These are phyloP conservation scores for Magnaporthiopsis poae DNA, from an alignment of 2,329 filamentous ascomycete species.

Conservation along the genomic window DNA sequence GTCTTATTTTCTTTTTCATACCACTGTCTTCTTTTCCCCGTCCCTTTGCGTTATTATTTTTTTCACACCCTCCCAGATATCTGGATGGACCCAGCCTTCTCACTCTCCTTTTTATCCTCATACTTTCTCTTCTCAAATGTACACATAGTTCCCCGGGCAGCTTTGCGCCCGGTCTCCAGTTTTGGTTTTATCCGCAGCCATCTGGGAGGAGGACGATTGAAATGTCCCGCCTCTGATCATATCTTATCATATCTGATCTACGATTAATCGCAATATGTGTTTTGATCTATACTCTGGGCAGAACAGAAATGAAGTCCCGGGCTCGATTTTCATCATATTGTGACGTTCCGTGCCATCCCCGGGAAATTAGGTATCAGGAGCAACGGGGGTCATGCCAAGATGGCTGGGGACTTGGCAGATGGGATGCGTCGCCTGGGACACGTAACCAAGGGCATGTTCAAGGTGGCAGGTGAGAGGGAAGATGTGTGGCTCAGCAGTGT, in stretches of 20 bases:
- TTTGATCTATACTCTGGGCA: neutral
- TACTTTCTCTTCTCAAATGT: neutral
- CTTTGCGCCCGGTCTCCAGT: neutral
- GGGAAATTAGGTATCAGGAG: neutral
- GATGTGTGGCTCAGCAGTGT: neutral
- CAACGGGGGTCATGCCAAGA: no score
- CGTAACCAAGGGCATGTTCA: neutral
- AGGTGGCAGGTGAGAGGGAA: neutral
- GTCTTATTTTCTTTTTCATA: neutral
- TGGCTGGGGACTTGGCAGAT: no score
- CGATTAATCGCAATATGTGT: neutral
- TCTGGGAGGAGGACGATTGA: neutral
- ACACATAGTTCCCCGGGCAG: neutral
- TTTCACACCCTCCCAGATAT: neutral
- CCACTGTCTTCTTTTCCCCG: neutral
- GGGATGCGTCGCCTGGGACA: neutral
- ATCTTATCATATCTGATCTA: neutral
- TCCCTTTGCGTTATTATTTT: no score
- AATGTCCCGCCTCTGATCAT: neutral
- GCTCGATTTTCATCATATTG: neutral
- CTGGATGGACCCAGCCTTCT: neutral
- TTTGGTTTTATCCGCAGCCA: conserved; percentile 1
- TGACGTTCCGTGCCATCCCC: neutral
- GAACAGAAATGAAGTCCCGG: no score
- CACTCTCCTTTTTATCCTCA: neutral